Conservation (phyloP, 306 rosid species). For the Adenanthera pavonina region DNA sequence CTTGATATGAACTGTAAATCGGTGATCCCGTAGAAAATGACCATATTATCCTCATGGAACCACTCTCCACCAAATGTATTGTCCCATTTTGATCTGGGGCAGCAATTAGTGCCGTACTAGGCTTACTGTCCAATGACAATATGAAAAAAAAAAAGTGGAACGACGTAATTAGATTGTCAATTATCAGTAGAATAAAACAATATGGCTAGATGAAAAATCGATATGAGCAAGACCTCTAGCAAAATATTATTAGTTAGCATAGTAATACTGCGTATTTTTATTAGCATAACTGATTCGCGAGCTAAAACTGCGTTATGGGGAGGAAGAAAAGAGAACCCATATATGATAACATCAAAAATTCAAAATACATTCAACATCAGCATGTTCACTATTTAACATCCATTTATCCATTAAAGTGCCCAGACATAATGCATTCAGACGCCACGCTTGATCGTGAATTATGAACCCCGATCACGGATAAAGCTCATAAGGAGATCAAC, state of each 20-base stretch:
- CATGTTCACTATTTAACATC: neutral
- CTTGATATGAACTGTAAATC: conserved; percentile 63
- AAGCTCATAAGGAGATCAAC: neutral
- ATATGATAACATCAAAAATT: neutral
- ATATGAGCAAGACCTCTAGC: neutral
- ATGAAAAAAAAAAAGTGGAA: neutral
- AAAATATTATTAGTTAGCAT: neutral
- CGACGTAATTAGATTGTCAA: neutral
- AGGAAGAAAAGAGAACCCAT: neutral
- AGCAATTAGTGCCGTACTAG: conserved; percentile 57
- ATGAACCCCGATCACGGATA: neutral
- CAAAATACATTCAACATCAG: neutral
- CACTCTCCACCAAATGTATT: conserved; percentile 62
- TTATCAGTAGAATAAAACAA: neutral
- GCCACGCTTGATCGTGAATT: neutral
- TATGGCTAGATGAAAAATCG: neutral
- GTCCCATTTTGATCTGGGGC: conserved; percentile 58
- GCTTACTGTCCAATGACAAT: conserved; percentile 44
- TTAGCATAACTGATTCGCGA: neutral
- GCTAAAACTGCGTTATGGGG: neutral
- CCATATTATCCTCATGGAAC: conserved; percentile 63
- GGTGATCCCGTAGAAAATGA: conserved; percentile 70
- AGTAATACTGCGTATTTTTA: neutral
- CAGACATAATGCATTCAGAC: neutral
- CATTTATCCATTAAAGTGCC: neutral